Base-by-base conservation (phyloP, 305 asterid species). In the Fraxinus nigra region DNA sequence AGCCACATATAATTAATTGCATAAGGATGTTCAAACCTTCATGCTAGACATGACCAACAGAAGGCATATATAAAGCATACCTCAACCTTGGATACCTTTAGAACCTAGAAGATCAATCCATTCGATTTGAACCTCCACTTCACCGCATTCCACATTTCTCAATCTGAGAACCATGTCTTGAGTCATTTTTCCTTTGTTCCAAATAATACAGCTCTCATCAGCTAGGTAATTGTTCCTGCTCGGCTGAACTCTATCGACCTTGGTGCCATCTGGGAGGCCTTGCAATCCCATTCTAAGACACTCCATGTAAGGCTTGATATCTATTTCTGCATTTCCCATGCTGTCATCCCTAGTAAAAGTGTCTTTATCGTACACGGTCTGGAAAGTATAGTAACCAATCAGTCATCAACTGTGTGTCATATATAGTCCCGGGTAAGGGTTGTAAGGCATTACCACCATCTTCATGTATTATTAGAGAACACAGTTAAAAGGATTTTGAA, bases 301-400 rank as follows among this genome's bases (percentile, higher is more conserved):
- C 38, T 84, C 91, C 4, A 88, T 2, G 14, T 54, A 83, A 4
- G 81, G 87, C 46, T 61, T 81, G 18, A 88, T 37, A 86, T 82
- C 87, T 8, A 88, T 81, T 24, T 85, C 81, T 59, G 91, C 91
- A 30, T 81, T 82, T 30, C 91, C 91, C 90, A 88, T 88, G 67
- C 79, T 76, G 82, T 88, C 91, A 56, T 87, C 88, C 0, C 10
- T 43, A 16, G 85, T 83, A 79, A 88, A 88, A n/a, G 86, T 85
- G 40, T 88, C 91, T 73, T 70, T 81, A 78, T 88, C 91, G 24
- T 79, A 86, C 11, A 86, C 90, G 54, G 43, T 28, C 91, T 88
- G 85, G 65, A 85, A 81, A 69, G n/a, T 32, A 69, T 34, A 67
- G 35, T 13, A 30, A 3, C 22, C 10, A 67, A 67, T 67, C 6